Evolutionary conservation across 495 filamentous ascomycete genomes (phyloP), one percentile per base, ranked within the genome.

Genomic region (Patellaria atrata): DNA sequence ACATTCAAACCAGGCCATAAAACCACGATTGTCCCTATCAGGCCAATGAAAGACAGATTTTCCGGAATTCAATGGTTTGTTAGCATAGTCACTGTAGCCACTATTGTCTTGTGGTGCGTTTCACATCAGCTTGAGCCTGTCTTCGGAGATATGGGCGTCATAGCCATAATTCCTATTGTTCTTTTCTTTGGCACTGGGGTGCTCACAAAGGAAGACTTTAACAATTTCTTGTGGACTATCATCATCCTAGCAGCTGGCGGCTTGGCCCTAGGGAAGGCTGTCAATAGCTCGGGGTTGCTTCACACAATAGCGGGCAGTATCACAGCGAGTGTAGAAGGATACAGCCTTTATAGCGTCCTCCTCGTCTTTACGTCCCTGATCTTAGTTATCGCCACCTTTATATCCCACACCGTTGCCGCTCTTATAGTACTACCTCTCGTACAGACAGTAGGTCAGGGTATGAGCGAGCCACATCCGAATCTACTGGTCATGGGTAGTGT

Each of bases 161-260:
- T 99, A 28, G 89, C 89, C 34, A 91, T 99, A 53, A 81, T 99
- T 40, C 89, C 89, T 5, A 74, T 99, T 25, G 80, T 89, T 23
- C 61, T 93, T 22, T 99, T 99, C 68, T 99, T 96, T 51, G 89
- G 89, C 35, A 82, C 85, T 8, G 89, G 89, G 23, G 92, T 99
- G 51, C 70, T 99, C 9, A 99, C 86, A 18, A 99, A 99, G 55
- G 89, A 96, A 59, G 89, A 99, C 55, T 99, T 99, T 53, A 99
- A 99, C 64, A 99, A 99, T 52, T 99, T 99, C 60, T 77, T 94
- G 21, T 99, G 89, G 89, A 99, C 89, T 17, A 96, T 99, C 58
- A 96, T 99, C 61, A 94, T 99, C 48, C 75, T 99, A 13, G 89
- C 89, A 0, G 89, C 91, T 11, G 89, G 89, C 25, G 89, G 89